Evolutionary conservation across 441 rosid genomes (phyloP), one percentile per base, ranked within the genome.

Genomic region (Adansonia gregorii): DNA sequence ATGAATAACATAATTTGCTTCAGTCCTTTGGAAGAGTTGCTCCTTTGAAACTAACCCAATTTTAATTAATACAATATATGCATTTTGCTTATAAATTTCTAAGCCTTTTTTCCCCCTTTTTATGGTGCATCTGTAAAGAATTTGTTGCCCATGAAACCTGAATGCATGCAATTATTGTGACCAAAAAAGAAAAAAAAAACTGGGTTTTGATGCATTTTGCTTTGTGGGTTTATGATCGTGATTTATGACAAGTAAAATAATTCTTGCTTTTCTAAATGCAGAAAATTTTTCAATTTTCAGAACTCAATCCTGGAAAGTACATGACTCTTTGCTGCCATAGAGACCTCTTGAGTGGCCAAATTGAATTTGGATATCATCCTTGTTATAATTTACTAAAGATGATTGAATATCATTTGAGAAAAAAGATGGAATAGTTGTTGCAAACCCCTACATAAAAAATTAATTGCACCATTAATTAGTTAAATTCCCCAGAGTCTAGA

Each of bases 401-500:
- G 31, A 9, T 24, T 49, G 7, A 54, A 49, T 24, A 7, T 27
- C 59, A 24, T 49, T 70, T 70, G 20, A 27, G 60, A 27, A 22
- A 27, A 22, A 24, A 24, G 22, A 35, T 46, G 72, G 56, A 68
- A 68, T 11, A 46, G 6, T 22, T 8, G 71, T 24, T 43, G 15
- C 10, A 48, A 65, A 10, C 24, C 24, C 27, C 56, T 46, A 7
- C 43, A 24, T 49, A 24, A 49, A 69, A 31, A 69, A 15, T 51
- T 51, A 24, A 51, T 70, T 70, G 19, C 27, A 67, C 39, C 72
- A 46, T 46, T 67, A 46, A 67, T 43, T 59, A 58, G 31, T 58
- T 41, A 8, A 65, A 17, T 11, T 56, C 1, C 41, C 14, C n/a
- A 8, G 11, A 4, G 41, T 60, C 65, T 24, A 4, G 31, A 24